Conservation (phyloP, 2,329 filamentous ascomycete genomes). For the Talaromyces sp. region DNA sequence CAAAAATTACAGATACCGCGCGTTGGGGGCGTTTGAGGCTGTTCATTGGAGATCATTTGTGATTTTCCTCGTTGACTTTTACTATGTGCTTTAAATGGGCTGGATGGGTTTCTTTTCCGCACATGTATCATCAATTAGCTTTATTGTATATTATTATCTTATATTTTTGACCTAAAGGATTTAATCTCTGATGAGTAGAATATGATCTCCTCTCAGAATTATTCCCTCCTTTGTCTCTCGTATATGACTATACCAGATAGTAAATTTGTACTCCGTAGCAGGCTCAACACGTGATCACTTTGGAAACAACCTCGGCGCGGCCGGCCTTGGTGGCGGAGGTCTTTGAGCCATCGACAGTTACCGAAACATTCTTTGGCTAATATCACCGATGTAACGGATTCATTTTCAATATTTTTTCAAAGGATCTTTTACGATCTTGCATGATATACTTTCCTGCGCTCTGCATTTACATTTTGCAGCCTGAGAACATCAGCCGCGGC, state of each 20-base stretch:
- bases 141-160: slow-evolving; percentile 10
- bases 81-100: slow-evolving; percentile 1
- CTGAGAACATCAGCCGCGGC: neutral
- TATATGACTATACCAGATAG: too few species aligned
- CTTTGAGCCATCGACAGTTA: neutral
- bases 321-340: slow-evolving; percentile 3
- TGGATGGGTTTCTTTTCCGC: neutral
- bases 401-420: neutral
- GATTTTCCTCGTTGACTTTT: slow-evolving; percentile 5
- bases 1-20: neutral
- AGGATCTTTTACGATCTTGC: neutral
- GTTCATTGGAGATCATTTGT: neutral
- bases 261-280: too few species aligned
- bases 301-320: slow-evolving; percentile 5
- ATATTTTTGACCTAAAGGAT: neutral
- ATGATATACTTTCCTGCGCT: neutral
- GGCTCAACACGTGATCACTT: slow-evolving; percentile 4
- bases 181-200: neutral
- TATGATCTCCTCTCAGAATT: neutral
- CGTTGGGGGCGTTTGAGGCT: slow-evolving; percentile 3
- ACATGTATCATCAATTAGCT: slow-evolving; percentile 1
- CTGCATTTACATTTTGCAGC: neutral
- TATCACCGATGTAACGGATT: neutral
- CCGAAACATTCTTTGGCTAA: neutral
- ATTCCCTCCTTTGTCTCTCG: neutral